Conservation (phyloP, 1,284 basidiomycete species). For the Microbotryum violaceum region DNA sequence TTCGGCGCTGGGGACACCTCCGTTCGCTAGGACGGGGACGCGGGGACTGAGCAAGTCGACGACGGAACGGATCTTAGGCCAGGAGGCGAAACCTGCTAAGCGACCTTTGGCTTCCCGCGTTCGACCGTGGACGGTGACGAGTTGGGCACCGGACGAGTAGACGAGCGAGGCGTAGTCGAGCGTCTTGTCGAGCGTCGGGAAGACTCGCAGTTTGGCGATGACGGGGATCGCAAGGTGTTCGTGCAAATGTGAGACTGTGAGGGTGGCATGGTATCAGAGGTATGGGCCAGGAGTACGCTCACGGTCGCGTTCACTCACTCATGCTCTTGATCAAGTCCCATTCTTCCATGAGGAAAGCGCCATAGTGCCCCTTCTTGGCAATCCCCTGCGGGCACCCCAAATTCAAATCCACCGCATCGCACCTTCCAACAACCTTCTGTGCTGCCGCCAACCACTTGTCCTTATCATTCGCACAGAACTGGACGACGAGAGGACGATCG, state of each 20-base stretch:
- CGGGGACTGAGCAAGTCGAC: conserved; percentile 58
- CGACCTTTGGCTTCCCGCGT: conserved; percentile 87
- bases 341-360: conserved; percentile 86
- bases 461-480: conserved; percentile 87
- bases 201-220: conserved; percentile 92
- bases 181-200: conserved; percentile 75
- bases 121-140: conserved; percentile 87
- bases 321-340: conserved; percentile 77
- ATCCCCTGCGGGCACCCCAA: conserved; percentile 96
- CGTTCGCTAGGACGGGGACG: conserved; percentile 93
- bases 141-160: conserved; percentile 88
- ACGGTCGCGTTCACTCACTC: conserved; percentile 50
- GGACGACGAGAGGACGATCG: conserved; percentile 80
- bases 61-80: conserved; percentile 68
- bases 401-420: conserved; percentile 92
- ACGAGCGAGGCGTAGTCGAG: conserved; percentile 92
- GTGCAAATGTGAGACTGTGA: conserved; percentile 72
- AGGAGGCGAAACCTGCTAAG: conserved; percentile 65
- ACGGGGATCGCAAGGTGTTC: conserved; percentile 77
- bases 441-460: conserved; percentile 69
- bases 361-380: conserved; percentile 77
- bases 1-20: conserved; percentile 80
- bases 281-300: not conserved
- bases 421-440: conserved; percentile 54
- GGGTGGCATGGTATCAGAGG: not conserved